These are phyloP conservation scores for Dryas drummondii DNA, from an alignment of 306 rosid genomes.

Conservation along the genomic window DNA sequence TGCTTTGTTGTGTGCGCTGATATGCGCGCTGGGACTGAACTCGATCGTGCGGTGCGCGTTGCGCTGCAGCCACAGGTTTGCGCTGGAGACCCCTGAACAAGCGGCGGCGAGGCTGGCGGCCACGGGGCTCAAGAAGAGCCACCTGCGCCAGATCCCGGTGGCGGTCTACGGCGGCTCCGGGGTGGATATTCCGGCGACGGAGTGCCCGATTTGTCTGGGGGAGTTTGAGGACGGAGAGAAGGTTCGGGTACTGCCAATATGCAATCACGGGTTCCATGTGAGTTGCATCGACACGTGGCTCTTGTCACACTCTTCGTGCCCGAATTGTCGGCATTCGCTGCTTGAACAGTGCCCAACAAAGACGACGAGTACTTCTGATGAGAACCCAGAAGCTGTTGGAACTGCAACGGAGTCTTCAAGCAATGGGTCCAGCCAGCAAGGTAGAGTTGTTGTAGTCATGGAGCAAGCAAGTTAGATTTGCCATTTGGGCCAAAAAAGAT, in stretches of 20 bases:
- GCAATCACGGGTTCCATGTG: conserved; percentile 87
- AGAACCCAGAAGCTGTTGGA: neutral
- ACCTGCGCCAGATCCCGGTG: conserved; percentile 61
- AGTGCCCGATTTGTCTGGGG: conserved; percentile 81
- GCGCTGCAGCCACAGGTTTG: conserved; percentile 49
- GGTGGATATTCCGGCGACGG: conserved; percentile 51
- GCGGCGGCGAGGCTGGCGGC: conserved; percentile 37
- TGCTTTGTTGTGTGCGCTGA: conserved; percentile 64
- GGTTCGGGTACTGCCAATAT: conserved; percentile 63
- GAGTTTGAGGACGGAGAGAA: conserved; percentile 75
- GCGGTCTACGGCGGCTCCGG: conserved; percentile 59
- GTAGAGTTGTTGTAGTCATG: conserved; percentile 26
- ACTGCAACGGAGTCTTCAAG: conserved; percentile 2
- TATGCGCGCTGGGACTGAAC: conserved; percentile 71
- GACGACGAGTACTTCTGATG: neutral
- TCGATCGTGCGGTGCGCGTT: conserved; percentile 63
- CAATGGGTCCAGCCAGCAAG: conserved; percentile 26
- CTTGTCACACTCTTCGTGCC: conserved; percentile 77
- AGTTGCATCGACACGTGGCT: conserved; percentile 83
- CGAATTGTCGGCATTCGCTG: conserved; percentile 71
- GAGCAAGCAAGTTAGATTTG: conserved; percentile 31
- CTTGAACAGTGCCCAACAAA: conserved; percentile 23
- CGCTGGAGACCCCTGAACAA: conserved; percentile 38
- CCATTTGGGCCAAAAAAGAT: neutral
- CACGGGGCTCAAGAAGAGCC: conserved; percentile 58